Percentiles rank a stretch among this genome's conserved stretches.
Evolutionary conservation across 2,329 filamentous ascomycete genomes (phyloP).

Genomic region (Penicillium sp.): DNA sequence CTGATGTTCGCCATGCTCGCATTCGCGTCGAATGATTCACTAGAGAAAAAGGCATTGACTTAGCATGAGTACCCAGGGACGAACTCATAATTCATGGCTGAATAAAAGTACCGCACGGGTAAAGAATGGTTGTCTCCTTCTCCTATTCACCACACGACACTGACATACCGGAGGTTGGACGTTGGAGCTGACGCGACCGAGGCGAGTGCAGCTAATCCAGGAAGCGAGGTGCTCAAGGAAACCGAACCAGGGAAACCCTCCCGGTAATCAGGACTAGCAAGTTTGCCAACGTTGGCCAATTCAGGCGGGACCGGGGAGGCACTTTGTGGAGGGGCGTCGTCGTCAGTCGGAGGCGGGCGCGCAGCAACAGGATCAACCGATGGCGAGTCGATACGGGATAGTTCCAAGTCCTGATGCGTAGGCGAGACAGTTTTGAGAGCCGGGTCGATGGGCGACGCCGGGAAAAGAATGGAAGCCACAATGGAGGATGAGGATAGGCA

Average conservation of each 20-base stretch:
- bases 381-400: conserved; percentile 38
- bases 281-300: conserved; percentile 26
- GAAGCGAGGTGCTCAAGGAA: conserved; percentile 43
- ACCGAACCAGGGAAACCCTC: conserved; percentile 23
- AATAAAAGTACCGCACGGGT: not conserved
- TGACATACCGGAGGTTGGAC: conserved; percentile 49
- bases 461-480: conserved; percentile 54
- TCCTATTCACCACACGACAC: not conserved
- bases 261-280: conserved; percentile 21
- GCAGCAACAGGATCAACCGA: conserved; percentile 44
- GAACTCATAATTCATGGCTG: too few species aligned
- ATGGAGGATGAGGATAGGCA: conserved; percentile 50
- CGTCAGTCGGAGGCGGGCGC: conserved; percentile 39
- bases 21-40: conserved; percentile 41
- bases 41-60: conserved; percentile 12
- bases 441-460: conserved; percentile 54
- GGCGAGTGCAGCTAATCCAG: conserved; percentile 55
- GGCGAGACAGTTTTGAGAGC: conserved; percentile 44
- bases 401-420: conserved; percentile 27
- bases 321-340: conserved; percentile 47
- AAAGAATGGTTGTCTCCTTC: not conserved
- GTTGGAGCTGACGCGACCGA: conserved; percentile 50
- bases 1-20: conserved; percentile 54
- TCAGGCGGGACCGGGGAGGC: conserved; percentile 35
- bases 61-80: too few species aligned